Evolutionary conservation across 2,329 filamentous ascomycete genomes (phyloP).

Genomic region (Parastagonospora avenae): DNA sequence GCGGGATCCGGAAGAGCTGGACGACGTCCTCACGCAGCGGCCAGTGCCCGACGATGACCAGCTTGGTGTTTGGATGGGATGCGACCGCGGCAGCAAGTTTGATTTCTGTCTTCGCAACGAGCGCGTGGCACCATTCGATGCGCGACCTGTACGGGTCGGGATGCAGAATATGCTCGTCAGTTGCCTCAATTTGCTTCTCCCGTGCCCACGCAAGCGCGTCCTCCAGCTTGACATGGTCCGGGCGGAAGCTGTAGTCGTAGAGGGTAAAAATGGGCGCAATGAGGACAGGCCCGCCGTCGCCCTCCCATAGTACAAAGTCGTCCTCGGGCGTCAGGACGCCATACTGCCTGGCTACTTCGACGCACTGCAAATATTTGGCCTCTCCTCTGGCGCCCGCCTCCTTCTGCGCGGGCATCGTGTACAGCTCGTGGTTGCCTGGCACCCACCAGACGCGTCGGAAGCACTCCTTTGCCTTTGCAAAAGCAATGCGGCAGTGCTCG

Average conservation of each 20-base stretch:
- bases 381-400: constrained; percentile 52
- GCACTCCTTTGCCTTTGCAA: constrained; percentile 47
- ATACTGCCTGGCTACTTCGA: constrained; percentile 57
- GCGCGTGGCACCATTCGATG: constrained; percentile 52
- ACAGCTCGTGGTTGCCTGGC: constrained; percentile 64
- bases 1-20: constrained; percentile 48
- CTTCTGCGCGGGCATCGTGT: constrained; percentile 53
- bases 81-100: constrained; percentile 46
- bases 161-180: constrained; percentile 53
- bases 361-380: constrained; percentile 61
- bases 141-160: constrained; percentile 52
- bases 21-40: constrained; percentile 53
- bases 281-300: constrained; percentile 55
- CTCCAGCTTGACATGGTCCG: constrained; percentile 54
- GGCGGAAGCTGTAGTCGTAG: constrained; percentile 65
- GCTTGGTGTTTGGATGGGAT: constrained; percentile 37
- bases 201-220: constrained; percentile 54
- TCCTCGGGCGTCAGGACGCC: constrained; percentile 63
- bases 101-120: constrained; percentile 48
- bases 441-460: constrained; percentile 60
- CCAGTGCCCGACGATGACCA: constrained; percentile 55
- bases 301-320: constrained; percentile 60
- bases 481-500: constrained; percentile 44
- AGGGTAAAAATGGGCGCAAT: constrained; percentile 64
- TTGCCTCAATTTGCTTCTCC: constrained; percentile 53